Base-by-base conservation (phyloP, 1,284 basidiomycete genomes). In the Cutaneotrichosporon daszewskae region DNA sequence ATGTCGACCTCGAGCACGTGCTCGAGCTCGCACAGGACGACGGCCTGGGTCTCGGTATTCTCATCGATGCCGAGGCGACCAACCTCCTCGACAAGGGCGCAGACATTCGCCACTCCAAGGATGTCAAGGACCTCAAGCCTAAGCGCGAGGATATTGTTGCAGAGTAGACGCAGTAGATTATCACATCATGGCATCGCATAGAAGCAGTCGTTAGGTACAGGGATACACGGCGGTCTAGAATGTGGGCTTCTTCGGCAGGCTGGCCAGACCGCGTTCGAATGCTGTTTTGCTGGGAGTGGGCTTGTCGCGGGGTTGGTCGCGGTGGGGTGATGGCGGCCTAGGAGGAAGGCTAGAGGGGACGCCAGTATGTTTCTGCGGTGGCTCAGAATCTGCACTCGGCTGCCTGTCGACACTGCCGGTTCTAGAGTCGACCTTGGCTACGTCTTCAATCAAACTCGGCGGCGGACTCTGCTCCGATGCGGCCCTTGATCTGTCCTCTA, bases 1-100 rank as follows among this genome's bases (percentile, higher is more conserved):
- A 84, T 60, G 90, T 97, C 17, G 69, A 68, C 54, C 61, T 73
- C 23, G 68, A 72, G 45, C 69, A 73, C 49, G 71, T 73, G 9
- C 51, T 73, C 40, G 71, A 69, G 44, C 60, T 73, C 19, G 68
- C 70, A 3, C 68, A 71, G 45, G 71, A 73, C 43, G 56, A 62
- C 32, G 71, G 68, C 20, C 66, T 73, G 23, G 71, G 71, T 25
- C 66, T 73, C 27, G 49, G 49, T 24, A 49, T 69, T 22, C 62
- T 70, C 40, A 65, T 68, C 34, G 58, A 61, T 34, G n/a, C n/a
- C n/a, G 64, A 58, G 40, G 71, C 69, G 3, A 52, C 65, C 37
- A 49, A 57, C 24, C 51, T 73, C 24, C 37, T 73, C 35, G 51
- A 60, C 45, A 66, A 65, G 48, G 69, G 69, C 12, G 57, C 60